A percentile compares a stretch with the other conserved stretches of the same genome.
Evolutionary conservation across 495 filamentous ascomycete species (phyloP).

Genomic region (Daldinia concentrica): DNA sequence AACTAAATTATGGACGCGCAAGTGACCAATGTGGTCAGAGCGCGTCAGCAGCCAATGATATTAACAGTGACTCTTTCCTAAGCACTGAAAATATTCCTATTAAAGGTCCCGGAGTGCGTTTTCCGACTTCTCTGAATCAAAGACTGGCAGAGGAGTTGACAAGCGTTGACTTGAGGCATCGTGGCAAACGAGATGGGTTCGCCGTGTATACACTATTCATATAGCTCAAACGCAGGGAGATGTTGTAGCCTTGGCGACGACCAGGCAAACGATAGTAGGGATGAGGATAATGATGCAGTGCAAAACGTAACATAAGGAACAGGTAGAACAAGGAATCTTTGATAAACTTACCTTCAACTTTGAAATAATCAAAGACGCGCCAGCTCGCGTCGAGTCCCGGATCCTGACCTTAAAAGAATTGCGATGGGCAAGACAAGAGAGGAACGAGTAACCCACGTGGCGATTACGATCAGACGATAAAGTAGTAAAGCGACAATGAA

Average conservation of each 20-base stretch:
- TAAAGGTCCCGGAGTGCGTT: neutral
- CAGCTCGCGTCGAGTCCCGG: conserved; percentile 11
- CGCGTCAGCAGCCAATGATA: neutral
- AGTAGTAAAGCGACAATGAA: conserved; percentile 5
- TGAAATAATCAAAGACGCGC: conserved; percentile 15
- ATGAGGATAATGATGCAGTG: neutral
- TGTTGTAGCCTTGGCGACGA: neutral
- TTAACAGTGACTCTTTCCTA: neutral
- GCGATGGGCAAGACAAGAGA: neutral
- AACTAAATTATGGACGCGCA: conserved; percentile 12
- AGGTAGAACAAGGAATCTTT: conserved; percentile 4
- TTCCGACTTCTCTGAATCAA: neutral
- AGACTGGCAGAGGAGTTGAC: neutral
- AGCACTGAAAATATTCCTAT: neutral
- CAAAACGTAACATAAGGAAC: neutral
- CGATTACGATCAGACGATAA: neutral
- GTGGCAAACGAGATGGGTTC: neutral
- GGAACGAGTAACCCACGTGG: neutral
- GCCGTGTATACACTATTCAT: no score
- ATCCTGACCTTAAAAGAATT: neutral
- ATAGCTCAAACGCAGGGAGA: neutral
- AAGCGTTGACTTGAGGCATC: neutral
- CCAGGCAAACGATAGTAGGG: neutral
- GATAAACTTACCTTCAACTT: conserved; percentile 24
- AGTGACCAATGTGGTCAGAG: conserved; percentile 5